phyloP scores from a whole-genome alignment of 1,139 yeast species.

The Arxiozyma heterogenica region DNA sequence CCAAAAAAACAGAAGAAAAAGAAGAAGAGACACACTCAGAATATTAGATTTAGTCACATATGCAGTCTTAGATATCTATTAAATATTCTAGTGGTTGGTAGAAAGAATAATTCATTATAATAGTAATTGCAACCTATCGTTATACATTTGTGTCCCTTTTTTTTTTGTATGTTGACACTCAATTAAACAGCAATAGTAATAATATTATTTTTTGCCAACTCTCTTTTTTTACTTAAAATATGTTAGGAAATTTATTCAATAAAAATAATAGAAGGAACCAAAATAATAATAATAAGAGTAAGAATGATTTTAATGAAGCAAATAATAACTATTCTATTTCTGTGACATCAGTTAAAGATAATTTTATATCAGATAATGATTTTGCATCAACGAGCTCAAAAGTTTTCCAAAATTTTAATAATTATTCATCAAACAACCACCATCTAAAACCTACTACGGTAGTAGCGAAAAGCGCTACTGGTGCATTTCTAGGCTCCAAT shows the following conservation, averaged over 20 bases:
- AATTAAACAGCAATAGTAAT: background rate
- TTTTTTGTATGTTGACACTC: background rate
- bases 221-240: background rate
- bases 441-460: slow-evolving; percentile 2
- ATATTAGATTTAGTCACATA: background rate
- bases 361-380: background rate
- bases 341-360: background rate
- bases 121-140: background rate
- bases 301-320: background rate
- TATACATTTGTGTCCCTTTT: background rate
- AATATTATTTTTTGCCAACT: background rate
- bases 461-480: slow-evolving; percentile 3
- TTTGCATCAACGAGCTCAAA: background rate
- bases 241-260: slow-evolving; percentile 1
- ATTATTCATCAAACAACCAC: background rate
- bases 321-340: background rate
- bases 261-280: background rate
- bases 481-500: slow-evolving; percentile 4
- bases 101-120: too few species aligned
- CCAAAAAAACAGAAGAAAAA: too few species aligned
- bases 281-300: too few species aligned
- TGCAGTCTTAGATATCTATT: background rate
- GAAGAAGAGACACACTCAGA: background rate
- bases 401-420: background rate
- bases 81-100: background rate